A percentile compares a stretch with the other conserved stretches of the same genome.
phyloP scores from a whole-genome alignment of 345 rosid species.

The Linum trigynum region DNA sequence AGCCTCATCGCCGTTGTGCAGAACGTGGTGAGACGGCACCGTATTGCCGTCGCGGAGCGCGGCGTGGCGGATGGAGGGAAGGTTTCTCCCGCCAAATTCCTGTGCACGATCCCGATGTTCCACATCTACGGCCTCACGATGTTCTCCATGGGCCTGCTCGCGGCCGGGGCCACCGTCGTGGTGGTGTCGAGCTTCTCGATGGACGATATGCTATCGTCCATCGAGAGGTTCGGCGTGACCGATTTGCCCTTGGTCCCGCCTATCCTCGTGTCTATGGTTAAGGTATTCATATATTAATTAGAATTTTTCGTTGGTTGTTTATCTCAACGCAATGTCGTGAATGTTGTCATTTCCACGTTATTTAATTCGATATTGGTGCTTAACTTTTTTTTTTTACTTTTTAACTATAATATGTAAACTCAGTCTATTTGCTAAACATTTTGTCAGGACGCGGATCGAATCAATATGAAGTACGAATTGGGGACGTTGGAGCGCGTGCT shows the following conservation, averaged over 20 bases:
- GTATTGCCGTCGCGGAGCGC: conserved; percentile 24
- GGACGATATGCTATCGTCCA: conserved; percentile 54
- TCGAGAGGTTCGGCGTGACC: conserved; percentile 43
- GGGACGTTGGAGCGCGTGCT: conserved; percentile 44
- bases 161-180: conserved; percentile 56
- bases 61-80: neutral
- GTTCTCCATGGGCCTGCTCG: conserved; percentile 55
- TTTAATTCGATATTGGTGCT: no score
- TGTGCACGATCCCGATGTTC: conserved; percentile 89
- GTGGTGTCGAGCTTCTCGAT: conserved; percentile 63
- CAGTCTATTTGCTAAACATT: neutral
- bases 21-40: conserved; percentile 25
- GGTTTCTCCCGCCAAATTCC: conserved; percentile 10
- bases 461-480: conserved; percentile 43
- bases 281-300: no score
- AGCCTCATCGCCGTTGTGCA: conserved; percentile 62
- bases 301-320: no score
- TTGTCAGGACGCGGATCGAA: conserved; percentile 35
- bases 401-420: no score
- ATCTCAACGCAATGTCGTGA: no score
- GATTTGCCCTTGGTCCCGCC: conserved; percentile 61
- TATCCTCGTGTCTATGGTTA: conserved; percentile 38
- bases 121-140: conserved; percentile 68
- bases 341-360: no score
- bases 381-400: no score